Evolutionary conservation across 2,329 filamentous ascomycete species (phyloP).

Genomic region (Incumbomyces lentus): DNA sequence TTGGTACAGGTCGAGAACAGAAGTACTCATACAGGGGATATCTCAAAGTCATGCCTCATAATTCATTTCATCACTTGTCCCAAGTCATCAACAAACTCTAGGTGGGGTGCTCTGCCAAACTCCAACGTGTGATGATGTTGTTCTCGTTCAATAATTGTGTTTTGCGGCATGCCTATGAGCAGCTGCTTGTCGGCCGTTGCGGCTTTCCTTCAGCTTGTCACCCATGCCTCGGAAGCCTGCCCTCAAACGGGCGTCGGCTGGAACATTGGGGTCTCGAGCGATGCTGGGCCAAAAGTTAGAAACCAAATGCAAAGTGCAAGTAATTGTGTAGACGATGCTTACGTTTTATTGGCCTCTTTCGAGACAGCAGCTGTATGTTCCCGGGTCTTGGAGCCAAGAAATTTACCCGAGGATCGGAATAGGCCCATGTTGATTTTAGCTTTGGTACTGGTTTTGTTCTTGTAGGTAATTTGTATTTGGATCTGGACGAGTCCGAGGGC

Average conservation of each 20-base stretch:
- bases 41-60: no score
- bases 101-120: no score
- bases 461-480: background rate
- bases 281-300: background rate
- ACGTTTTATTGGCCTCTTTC: conserved; percentile 4
- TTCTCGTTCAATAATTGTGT: conserved; percentile 1
- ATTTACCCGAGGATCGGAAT: background rate
- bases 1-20: no score
- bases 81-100: no score
- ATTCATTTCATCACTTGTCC: no score
- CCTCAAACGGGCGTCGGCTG: conserved; percentile 4
- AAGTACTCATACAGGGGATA: no score
- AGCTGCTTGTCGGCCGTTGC: conserved; percentile 5
- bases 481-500: no score
- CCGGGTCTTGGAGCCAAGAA: background rate
- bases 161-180: conserved; percentile 6
- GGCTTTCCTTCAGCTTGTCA: conserved; percentile 1
- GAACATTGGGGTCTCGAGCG: conserved; percentile 3
- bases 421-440: conserved; percentile 4
- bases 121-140: no score
- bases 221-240: conserved; percentile 5
- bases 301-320: background rate
- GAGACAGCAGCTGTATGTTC: conserved; percentile 1
- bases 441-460: background rate
- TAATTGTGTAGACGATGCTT: background rate